phyloP scores from a whole-genome alignment of 192 early-diverging fungal genomes.

The Backusella morwellensis region DNA sequence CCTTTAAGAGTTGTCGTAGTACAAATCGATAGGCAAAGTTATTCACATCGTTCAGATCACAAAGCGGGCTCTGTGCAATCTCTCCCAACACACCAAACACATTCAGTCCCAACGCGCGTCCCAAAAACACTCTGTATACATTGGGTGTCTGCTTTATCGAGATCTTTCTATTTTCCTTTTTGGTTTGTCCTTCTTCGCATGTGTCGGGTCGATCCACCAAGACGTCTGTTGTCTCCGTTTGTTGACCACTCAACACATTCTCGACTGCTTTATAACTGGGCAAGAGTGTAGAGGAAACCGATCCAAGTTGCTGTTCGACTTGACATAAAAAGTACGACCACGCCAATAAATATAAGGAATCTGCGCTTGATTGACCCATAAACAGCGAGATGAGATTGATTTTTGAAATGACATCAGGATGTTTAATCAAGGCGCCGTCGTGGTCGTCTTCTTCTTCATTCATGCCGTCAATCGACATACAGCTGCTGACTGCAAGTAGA shows the following conservation, averaged over 20 bases:
- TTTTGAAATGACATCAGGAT: conserved; percentile 8
- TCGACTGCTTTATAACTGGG: background rate
- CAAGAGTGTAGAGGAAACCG: background rate
- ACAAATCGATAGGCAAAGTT: conserved; percentile 16
- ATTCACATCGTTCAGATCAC: conserved; percentile 14
- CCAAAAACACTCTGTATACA: conserved; percentile 12
- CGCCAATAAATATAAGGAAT: conserved; percentile 39
- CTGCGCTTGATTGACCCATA: conserved; percentile 27
- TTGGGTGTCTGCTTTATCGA: conserved; percentile 13
- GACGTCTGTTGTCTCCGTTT: background rate
- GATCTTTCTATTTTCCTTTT: background rate
- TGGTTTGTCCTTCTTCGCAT: background rate
- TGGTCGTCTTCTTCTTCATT: background rate
- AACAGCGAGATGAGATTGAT: conserved; percentile 32
- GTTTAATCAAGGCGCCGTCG: conserved; percentile 24
- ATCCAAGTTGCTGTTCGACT: background rate
- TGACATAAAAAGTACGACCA: conserved; percentile 39
- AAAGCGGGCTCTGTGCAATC: conserved; percentile 1
- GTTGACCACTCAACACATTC: background rate
- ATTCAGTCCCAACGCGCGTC: conserved; percentile 14
- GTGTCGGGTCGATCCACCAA: background rate
- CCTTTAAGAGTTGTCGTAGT: background rate
- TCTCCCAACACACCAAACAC: conserved; percentile 17
- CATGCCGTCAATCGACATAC: conserved; percentile 26
- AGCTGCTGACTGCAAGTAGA: conserved; percentile 30